These are phyloP conservation scores for Pseudomassariella vexata DNA, from an alignment of 2,329 filamentous ascomycete genomes.

Conservation along the genomic window DNA sequence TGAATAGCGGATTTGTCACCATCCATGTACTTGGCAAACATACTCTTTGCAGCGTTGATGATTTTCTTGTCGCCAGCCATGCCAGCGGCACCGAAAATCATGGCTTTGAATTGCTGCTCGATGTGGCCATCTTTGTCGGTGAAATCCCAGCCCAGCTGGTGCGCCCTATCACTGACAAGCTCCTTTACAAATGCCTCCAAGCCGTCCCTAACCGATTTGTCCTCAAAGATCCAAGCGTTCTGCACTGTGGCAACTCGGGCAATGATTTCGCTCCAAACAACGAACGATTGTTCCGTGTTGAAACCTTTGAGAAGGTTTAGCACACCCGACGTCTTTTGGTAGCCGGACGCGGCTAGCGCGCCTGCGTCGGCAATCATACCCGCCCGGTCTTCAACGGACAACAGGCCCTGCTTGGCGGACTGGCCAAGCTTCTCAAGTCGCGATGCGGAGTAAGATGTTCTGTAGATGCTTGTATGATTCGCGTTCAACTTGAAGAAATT, in stretches of 20 bases:
- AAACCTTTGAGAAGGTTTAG: constrained; percentile 82
- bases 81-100: constrained; percentile 82
- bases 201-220: constrained; percentile 64
- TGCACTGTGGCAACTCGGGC: constrained; percentile 73
- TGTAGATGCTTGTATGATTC: constrained; percentile 87
- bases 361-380: constrained; percentile 94
- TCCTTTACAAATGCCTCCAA: constrained; percentile 79
- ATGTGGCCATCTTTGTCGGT: constrained; percentile 80
- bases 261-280: constrained; percentile 92
- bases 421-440: constrained; percentile 82
- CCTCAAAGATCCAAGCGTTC: constrained; percentile 83
- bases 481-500: constrained; percentile 98
- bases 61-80: constrained; percentile 73
- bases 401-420: constrained; percentile 72
- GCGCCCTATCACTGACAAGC: constrained; percentile 72
- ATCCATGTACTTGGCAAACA: constrained; percentile 78
- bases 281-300: constrained; percentile 77
- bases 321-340: constrained; percentile 87
- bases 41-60: constrained; percentile 75
- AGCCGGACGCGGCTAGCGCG: constrained; percentile 81
- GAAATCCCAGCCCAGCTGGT: constrained; percentile 85
- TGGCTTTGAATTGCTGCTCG: constrained; percentile 87
- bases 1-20: constrained; percentile 81
- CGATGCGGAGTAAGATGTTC: constrained; percentile 79
- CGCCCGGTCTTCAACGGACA: constrained; percentile 85